Base-by-base conservation (phyloP, 2,329 filamentous ascomycete genomes). In the Curvularia verruculosa region DNA sequence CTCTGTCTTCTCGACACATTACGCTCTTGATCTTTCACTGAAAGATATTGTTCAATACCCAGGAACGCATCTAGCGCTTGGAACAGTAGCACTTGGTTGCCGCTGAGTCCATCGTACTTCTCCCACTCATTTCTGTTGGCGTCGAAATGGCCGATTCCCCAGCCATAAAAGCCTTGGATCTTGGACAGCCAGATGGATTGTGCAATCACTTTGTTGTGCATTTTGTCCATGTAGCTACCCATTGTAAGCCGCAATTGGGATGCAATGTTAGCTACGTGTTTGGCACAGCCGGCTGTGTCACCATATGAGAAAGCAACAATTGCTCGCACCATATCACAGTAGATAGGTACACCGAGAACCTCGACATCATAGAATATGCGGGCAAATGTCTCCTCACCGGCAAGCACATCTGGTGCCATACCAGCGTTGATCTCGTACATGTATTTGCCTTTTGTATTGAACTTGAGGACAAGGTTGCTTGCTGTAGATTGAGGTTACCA, bases 21-120 rank as follows among this genome's bases (percentile, higher is more conserved):
- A 15, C 48, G 26, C 47, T 47, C 47, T n/a, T 40, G 40, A 12
- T 56, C 48, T 26, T 34, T 45, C 24, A 8, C n/a, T 6, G 41
- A 44, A 5, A 56, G 47, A 41, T 56, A 56, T 26, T 45, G 47
- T 8, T 56, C 48, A 7, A 56, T 51, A 23, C 53, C 53, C n/a
- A 56, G 26, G 43, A 56, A 51, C 10, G 53, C 53, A 29, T 56
- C 53, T 6, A 56, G 26, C 34, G 43, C 53, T 48, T 46, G 47
- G 36, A 51, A 56, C 1, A 50, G 23, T 28, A 52, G 34, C 13
- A 51, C 26, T 12, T 56, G 53, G n/a, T 51, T 56, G 9, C 53
- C 53, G 12, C 45, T 39, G 1, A 56, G 47, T 1, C 53, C 53
- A 26, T 56, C 53, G 15, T 34, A 56, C 24, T 34, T 41, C 12